Evolutionary conservation across 148 eudicot genomes (phyloP).

Genomic region (Pouteria glomerata): DNA sequence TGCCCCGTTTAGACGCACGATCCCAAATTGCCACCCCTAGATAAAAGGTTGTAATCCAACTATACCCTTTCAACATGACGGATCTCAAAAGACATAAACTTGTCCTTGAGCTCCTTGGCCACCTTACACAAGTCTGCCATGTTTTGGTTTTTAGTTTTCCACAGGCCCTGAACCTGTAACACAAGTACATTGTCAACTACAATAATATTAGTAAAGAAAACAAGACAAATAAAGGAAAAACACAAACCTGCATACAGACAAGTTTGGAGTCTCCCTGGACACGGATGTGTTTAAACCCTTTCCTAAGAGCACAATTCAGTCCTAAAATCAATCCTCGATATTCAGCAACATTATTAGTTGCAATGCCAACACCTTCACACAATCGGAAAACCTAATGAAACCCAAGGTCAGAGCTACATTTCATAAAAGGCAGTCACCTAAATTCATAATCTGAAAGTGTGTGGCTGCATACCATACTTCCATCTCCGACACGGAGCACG

Average conservation of each 20-base stretch:
- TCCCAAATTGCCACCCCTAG: too few species aligned
- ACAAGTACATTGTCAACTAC: background rate
- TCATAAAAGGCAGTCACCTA: background rate
- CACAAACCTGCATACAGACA: constrained; percentile 57
- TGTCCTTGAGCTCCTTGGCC: constrained; percentile 55
- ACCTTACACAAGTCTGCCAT: constrained; percentile 77
- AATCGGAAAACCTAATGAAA: constrained; percentile 50
- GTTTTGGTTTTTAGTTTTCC: constrained; percentile 73
- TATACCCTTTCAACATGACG: constrained; percentile 70
- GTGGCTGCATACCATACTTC: constrained; percentile 38
- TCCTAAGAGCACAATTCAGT: constrained; percentile 56
- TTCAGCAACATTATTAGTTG: constrained; percentile 87
- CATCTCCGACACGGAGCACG: constrained; percentile 62
- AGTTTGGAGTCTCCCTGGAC: constrained; percentile 61
- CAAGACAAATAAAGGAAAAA: background rate
- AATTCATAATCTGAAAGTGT: background rate
- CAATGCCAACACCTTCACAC: constrained; percentile 84
- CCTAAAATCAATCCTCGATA: constrained; percentile 82
- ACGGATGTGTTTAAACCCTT: constrained; percentile 56
- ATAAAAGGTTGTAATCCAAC: background rate
- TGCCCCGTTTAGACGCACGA: too few species aligned
- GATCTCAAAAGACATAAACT: constrained; percentile 56
- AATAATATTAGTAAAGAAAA: background rate
- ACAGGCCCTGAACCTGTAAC: constrained; percentile 65
- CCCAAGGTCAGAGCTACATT: constrained; percentile 6